Evolutionary conservation across 2,329 filamentous ascomycete species (phyloP).

Genomic region (Aspergillus sp.): DNA sequence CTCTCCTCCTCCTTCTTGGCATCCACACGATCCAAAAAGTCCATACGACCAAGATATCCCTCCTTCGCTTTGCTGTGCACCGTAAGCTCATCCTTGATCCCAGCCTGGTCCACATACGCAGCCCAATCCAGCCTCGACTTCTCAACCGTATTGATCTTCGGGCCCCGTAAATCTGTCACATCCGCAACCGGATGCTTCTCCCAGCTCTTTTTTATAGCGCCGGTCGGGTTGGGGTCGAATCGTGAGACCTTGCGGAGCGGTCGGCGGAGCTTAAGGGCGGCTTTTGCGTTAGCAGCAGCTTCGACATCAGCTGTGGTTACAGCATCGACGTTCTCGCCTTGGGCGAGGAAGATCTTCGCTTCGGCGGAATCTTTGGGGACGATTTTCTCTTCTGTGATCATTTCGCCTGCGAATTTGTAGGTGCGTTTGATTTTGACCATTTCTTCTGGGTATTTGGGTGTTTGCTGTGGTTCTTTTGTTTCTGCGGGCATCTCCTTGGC

Average conservation of each 20-base stretch:
- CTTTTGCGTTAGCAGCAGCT: conserved; percentile 12
- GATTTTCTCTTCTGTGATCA: conserved; percentile 47
- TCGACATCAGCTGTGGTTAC: conserved; percentile 18
- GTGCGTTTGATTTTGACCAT: conserved; percentile 50
- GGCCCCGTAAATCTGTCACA: conserved; percentile 36
- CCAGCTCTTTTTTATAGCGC: conserved; percentile 38
- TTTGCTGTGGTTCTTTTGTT: conserved; percentile 5
- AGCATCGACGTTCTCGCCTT: conserved; percentile 31
- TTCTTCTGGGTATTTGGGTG: conserved; percentile 29
- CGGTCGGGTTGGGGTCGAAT: conserved; percentile 42
- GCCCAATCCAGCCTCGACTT: conserved; percentile 62
- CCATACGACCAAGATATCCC: conserved; percentile 55
- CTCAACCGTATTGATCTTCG: conserved; percentile 60
- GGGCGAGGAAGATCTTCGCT: conserved; percentile 47
- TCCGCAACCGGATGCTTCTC: conserved; percentile 29
- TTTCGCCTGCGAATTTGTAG: conserved; percentile 53
- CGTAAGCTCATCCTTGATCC: conserved; percentile 56
- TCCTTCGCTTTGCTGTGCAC: conserved; percentile 56
- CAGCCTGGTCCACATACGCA: conserved; percentile 55
- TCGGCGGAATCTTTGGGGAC: conserved; percentile 50
- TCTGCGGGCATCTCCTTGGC: conserved; percentile 5
- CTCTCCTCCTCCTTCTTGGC: conserved; percentile 51
- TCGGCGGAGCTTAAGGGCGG: conserved; percentile 25
- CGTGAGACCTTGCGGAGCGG: conserved; percentile 39
- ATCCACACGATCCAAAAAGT: conserved; percentile 55